Base-by-base conservation (phyloP, 169 alveolate genomes). In the Cystoisospora suis region DNA sequence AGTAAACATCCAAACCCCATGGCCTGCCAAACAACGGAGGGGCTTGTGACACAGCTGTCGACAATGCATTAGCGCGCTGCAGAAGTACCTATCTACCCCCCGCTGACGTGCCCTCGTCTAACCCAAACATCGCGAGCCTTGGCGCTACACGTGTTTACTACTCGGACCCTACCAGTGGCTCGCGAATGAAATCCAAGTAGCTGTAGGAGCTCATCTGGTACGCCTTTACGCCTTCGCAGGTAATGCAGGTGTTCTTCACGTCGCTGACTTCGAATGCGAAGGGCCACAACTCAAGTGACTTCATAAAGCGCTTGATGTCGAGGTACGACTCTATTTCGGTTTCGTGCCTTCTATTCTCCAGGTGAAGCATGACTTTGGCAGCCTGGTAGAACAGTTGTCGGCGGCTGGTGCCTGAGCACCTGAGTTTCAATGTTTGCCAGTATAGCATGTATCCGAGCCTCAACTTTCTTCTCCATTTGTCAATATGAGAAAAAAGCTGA, bases 151-250 rank as follows among this genome's bases (percentile, higher is more conserved):
- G n/a, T n/a, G n/a, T n/a, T n/a, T n/a, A n/a, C n/a, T n/a, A n/a
- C n/a, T n/a, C n/a, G n/a, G n/a, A n/a, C n/a, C 93, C 91, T 29
- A 87, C 91, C 32, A 69, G 87, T 23, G 91, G 90, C 53, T 95
- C 96, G 9, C 96, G 87, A 42, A 95, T 53, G 81, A 95, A 95
- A 75, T 95, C 95, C 46, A 95, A 87, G 81, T 95, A 95, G 75
- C 93, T 88, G 90, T 95, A 94, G 29, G 96, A 95, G 56, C 95
- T 91, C 94, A 95, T 94, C 56, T 95, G 90, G 70, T 93, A 47
- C 23, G 94, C 95, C 75, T 88, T 89, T 27, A 36, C 83, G 58
- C 95, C 95, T 23, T 92, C 94, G 87, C 96, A 94, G 23, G 87
- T 44, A 83, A 95, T 91, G 72, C 46, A 72, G 32, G 93, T 94